Evolutionary conservation across 495 filamentous ascomycete species (phyloP).

Genomic region (Sphaerosporella brunnea): DNA sequence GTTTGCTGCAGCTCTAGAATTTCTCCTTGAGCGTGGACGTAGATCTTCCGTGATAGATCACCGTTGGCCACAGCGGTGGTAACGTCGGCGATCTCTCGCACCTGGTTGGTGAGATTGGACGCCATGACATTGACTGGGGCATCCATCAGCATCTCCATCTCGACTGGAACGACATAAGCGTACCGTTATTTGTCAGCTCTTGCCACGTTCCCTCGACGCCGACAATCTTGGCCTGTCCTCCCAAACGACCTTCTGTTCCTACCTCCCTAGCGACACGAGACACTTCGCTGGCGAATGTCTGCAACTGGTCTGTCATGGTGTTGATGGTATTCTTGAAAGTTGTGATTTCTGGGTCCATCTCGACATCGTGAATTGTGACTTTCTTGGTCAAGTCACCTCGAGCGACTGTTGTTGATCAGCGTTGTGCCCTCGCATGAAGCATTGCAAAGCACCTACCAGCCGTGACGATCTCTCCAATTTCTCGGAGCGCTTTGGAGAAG

Average conservation of each 20-base stretch:
- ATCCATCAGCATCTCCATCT: constrained; percentile 1
- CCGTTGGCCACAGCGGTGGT: constrained; percentile 94
- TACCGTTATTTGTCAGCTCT: constrained; percentile 88
- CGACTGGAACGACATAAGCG: no score
- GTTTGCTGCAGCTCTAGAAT: constrained; percentile 93
- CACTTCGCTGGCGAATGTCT: constrained; percentile 93
- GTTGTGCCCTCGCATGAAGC: neutral
- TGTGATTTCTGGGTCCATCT: constrained; percentile 99
- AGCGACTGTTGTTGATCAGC: constrained; percentile 45
- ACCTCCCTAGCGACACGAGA: constrained; percentile 92
- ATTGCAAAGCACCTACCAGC: constrained; percentile 19
- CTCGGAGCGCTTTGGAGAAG: constrained; percentile 89
- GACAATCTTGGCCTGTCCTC: constrained; percentile 84
- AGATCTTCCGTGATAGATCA: constrained; percentile 90
- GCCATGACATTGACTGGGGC: constrained; percentile 88
- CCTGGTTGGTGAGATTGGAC: constrained; percentile 63
- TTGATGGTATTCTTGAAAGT: constrained; percentile 96
- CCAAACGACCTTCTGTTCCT: constrained; percentile 92
- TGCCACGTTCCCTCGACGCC: constrained; percentile 97
- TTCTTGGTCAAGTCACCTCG: constrained; percentile 96
- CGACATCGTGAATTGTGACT: constrained; percentile 83
- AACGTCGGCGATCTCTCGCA: constrained; percentile 92
- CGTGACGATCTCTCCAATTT: constrained; percentile 73
- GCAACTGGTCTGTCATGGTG: constrained; percentile 97
- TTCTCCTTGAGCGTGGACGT: constrained; percentile 83